These are phyloP conservation scores for Phytophthora cactorum DNA, from an alignment of 352 stramenopile genomes.

Conservation along the genomic window DNA sequence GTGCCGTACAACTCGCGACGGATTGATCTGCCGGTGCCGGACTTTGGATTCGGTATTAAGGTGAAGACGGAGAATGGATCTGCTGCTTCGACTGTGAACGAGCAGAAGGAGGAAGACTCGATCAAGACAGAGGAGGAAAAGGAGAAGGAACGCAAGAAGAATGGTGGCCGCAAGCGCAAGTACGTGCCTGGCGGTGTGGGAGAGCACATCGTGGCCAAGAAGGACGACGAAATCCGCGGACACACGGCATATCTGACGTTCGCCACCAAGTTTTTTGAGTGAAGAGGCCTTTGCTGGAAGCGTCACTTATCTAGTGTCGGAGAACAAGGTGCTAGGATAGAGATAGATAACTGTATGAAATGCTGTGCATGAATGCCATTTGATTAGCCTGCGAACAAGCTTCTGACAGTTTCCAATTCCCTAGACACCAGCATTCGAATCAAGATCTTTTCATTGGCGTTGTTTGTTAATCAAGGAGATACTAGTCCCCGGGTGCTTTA, in stretches of 20 bases:
- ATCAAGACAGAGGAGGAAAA: slow-evolving; percentile 31
- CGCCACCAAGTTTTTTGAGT: slow-evolving; percentile 83
- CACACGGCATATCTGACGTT: slow-evolving; percentile 90
- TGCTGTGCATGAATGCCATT: too few relatives aligned
- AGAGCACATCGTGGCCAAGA: slow-evolving; percentile 81
- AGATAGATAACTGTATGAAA: slow-evolving; percentile 22
- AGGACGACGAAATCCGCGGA: slow-evolving; percentile 85
- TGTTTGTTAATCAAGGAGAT: too few relatives aligned
- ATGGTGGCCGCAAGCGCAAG: slow-evolving; percentile 56
- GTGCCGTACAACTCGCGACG: slow-evolving; percentile 79
- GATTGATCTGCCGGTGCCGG: slow-evolving; percentile 71
- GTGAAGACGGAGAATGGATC: slow-evolving; percentile 21
- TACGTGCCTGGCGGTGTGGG: slow-evolving; percentile 56
- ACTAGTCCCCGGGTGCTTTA: too few relatives aligned
- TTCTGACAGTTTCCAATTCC: too few relatives aligned
- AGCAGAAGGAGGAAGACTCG: slow-evolving; percentile 3
- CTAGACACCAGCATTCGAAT: too few relatives aligned
- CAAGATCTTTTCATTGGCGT: too few relatives aligned
- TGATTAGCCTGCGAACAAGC: too few relatives aligned
- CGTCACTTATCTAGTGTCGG: not conserved
- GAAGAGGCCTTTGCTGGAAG: slow-evolving; percentile 6
- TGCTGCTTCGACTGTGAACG: not conserved
- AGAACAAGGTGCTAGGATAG: slow-evolving; percentile 20
- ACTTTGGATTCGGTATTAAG: slow-evolving; percentile 68
- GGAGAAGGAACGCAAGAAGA: slow-evolving; percentile 39